Evolutionary conservation across 208 protist genomes (phyloP), one percentile per base, ranked within the genome.

Genomic region (Trypanosomatidae sp.): DNA sequence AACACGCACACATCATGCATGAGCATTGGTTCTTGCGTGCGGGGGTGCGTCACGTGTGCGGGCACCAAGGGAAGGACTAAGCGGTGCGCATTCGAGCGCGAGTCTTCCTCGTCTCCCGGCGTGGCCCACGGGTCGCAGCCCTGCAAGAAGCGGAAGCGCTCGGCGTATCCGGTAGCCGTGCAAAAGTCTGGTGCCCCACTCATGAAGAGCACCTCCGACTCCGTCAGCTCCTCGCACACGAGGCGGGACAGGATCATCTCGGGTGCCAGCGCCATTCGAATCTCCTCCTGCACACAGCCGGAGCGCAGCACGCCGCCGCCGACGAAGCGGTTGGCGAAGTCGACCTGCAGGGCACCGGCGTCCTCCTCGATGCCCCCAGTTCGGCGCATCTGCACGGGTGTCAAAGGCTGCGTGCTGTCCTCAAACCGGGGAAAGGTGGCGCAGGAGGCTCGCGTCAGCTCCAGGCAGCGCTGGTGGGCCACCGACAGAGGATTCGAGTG

Each of bases 281-380:
- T n/a, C n/a, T n/a, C n/a, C n/a, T n/a, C 97, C 78, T 97, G 95
- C 13, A 97, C 90, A 70, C 89, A 96, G 15, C 92, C 94, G 43
- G 71, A 75, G n/a, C 71, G 52, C 41, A 98, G 72, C n/a, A 95
- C 89, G 50, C 95, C 92, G 62, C 93, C 93, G 43, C 95, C 95
- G 30, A 39, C 36, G 2, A 97, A 75, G 25, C 84, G 49, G 30
- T 98, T 98, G 3, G 95, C 95, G 83, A 98, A 98, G 80, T 98
- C 92, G 30, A 91, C 89, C 68, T 96, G 88, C 28, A 97, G 77
- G 3, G 71, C 33, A 0, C 25, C 69, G n/a, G 77, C 46, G 30
- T 82, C 80, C 13, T 90, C 90, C 69, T 97, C 91, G 71, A 98
- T 95, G 22, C 41, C 33, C 13, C 79, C 84, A 0, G 71, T 50